A percentile compares a stretch with the other conserved stretches of the same genome.
phyloP scores from a whole-genome alignment of 129 eudicot species.

The Chrysanthemum makinoi region DNA sequence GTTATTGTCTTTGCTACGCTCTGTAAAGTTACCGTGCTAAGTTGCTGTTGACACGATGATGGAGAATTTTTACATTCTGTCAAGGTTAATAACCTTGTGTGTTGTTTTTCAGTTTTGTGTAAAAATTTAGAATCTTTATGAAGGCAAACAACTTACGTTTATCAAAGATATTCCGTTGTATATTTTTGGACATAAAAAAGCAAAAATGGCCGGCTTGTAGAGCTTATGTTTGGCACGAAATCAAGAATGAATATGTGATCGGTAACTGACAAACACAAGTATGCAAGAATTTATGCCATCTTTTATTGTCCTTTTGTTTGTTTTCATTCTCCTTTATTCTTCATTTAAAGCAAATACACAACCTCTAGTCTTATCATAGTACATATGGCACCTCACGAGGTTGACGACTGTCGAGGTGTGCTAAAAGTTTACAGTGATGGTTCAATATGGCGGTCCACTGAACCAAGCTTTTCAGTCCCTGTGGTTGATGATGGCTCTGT shows the following conservation, averaged over 20 bases:
- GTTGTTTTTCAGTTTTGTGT: too few species aligned
- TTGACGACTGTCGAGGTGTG: slow-evolving; percentile 78
- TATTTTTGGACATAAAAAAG: slow-evolving; percentile 4
- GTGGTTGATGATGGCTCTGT: slow-evolving; percentile 75
- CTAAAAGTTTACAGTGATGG: slow-evolving; percentile 72
- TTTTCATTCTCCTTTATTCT: not conserved
- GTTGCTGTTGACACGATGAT: too few species aligned
- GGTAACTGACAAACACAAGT: slow-evolving; percentile 14
- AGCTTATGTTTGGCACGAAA: slow-evolving; percentile 12
- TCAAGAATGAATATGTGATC: slow-evolving; percentile 13
- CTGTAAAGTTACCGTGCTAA: too few species aligned
- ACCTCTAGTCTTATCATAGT: slow-evolving; percentile 17
- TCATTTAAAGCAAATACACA: slow-evolving; percentile 14
- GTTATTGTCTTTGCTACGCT: too few species aligned
- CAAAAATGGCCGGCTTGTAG: slow-evolving; percentile 21
- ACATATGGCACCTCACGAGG: slow-evolving; percentile 29
- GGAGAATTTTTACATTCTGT: too few species aligned
- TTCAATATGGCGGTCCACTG: slow-evolving; percentile 50
- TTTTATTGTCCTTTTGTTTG: slow-evolving; percentile 23
- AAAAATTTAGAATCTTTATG: too few species aligned
- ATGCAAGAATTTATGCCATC: slow-evolving; percentile 6
- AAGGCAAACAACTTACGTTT: too few species aligned
- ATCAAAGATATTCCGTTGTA: not conserved
- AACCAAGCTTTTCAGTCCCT: slow-evolving; percentile 59
- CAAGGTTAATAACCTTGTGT: too few species aligned